Conservation (phyloP, 192 early-diverging fungal genomes). For the Gaertneriomyces semiglobifer region DNA sequence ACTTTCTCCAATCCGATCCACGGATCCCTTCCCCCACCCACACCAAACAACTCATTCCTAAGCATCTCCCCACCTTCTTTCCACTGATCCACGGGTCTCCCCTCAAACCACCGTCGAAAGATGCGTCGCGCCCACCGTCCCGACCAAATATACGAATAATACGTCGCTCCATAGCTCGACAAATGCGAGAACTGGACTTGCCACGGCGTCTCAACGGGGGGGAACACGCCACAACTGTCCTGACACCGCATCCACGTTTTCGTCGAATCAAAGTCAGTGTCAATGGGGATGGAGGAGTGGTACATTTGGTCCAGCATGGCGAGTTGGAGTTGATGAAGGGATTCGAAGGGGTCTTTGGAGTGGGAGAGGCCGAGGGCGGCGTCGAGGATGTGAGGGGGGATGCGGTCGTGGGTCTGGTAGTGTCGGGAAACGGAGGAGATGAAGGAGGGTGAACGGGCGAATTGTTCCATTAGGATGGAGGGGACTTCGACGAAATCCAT, state of each 20-base stretch:
- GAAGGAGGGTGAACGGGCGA: slow-evolving; percentile 72
- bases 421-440: slow-evolving; percentile 73
- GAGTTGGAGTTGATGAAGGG: slow-evolving; percentile 86
- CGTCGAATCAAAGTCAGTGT: slow-evolving; percentile 52
- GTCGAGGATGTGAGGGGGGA: slow-evolving; percentile 41
- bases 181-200: slow-evolving; percentile 90
- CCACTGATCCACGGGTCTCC: slow-evolving; percentile 58
- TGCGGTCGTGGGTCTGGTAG: slow-evolving; percentile 61
- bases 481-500: slow-evolving; percentile 98
- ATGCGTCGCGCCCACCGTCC: slow-evolving; percentile 76
- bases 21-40: slow-evolving; percentile 93
- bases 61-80: slow-evolving; percentile 62
- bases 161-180: slow-evolving; percentile 86
- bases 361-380: slow-evolving; percentile 18
- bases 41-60: slow-evolving; percentile 70
- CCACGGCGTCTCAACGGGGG: slow-evolving; percentile 70
- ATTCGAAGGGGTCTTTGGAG: slow-evolving; percentile 68
- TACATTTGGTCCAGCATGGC: slow-evolving; percentile 87
- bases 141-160: slow-evolving; percentile 94
- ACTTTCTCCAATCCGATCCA: slow-evolving; percentile 59
- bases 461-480: slow-evolving; percentile 92
- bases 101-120: slow-evolving; percentile 68
- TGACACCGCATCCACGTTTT: slow-evolving; percentile 61
- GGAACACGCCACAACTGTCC: slow-evolving; percentile 60
- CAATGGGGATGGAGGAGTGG: slow-evolving; percentile 57